Base-by-base conservation (phyloP, 305 asterid species). In the Fraxinus sp. region DNA sequence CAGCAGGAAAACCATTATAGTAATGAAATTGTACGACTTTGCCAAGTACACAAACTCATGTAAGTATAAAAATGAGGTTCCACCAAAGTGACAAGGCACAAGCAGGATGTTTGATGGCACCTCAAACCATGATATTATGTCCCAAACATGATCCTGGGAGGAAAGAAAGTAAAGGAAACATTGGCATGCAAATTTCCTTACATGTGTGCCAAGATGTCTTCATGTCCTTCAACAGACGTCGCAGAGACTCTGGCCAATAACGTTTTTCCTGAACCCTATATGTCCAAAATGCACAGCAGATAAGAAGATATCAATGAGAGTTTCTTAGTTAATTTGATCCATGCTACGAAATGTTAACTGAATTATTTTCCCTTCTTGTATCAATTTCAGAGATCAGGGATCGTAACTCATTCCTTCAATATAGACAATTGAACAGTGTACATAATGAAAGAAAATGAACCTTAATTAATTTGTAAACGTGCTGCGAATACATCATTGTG, bases 251-350 rank as follows among this genome's bases (percentile, higher is more conserved):
- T 89, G 80, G 99, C 97, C 87, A 95, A 83, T 86, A 91, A 86
- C 83, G 99, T 91, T 89, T 95, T 96, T 81, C 99, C 99, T 74
- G 96, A 96, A 87, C 99, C 99, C 90, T 90, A 70, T 77, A 84
- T 80, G 77, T 79, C 82, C 81, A 49, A 80, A 75, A 83, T 77
- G 75, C 33, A 41, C 49, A 30, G 43, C 36, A 82, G 66, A 79
- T 70, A 20, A 80, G 55, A 39, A 18, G 20, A 28, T 35, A 20
- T 52, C 81, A 30, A 4, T 66, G 68, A 39, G 66, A 43, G 64
- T n/a, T 7, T 68, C 16, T 24, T 39, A 39, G 24, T 36, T 16
- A 72, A 5, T 10, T 24, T 16, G 24, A 59, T 18, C 20, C 18
- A 36, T 66, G 59, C 59, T 20, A 59, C 35, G 20, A 62, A 33